Percentiles rank a stretch among this genome's conserved stretches.
These are phyloP conservation scores for Xerocomus potaroensis DNA, from an alignment of 768 basidiomycete genomes.

Conservation along the genomic window DNA sequence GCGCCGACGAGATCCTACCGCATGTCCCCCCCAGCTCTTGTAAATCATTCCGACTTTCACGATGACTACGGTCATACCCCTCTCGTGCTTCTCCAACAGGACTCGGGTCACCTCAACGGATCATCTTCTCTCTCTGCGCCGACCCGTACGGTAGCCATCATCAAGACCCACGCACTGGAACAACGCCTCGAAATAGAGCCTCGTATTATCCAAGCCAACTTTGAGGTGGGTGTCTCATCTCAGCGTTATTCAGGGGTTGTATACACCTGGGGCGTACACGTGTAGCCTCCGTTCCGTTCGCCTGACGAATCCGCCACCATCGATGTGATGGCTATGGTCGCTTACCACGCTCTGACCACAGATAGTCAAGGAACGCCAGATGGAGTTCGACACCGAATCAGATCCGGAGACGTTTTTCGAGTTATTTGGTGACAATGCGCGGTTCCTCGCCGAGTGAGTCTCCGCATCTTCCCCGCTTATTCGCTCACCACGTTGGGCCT, in stretches of 20 bases:
- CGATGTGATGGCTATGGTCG: no score
- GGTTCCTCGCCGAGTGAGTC: constrained; percentile 72
- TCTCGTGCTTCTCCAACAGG: constrained; percentile 2
- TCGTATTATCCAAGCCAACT: constrained; percentile 73
- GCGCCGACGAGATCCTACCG: constrained; percentile 8
- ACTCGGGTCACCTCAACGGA: background rate
- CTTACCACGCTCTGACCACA: constrained; percentile 32
- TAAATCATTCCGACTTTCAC: constrained; percentile 16
- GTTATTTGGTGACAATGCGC: constrained; percentile 74
- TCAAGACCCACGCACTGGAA: constrained; percentile 72
- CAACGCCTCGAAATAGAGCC: constrained; percentile 79
- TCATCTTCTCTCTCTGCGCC: constrained; percentile 7
- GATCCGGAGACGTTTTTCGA: constrained; percentile 78
- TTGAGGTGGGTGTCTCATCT: constrained; percentile 58
- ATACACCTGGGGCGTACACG: background rate
- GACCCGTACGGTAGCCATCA: constrained; percentile 77
- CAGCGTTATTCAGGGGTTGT: constrained; percentile 1
- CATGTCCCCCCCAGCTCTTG: constrained; percentile 19
- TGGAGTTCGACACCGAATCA: constrained; percentile 82
- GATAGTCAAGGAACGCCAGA: constrained; percentile 86
- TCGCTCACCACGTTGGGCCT: constrained; percentile 1
- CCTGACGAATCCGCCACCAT: constrained; percentile 14
- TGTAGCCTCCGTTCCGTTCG: no score
- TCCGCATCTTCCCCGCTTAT: background rate
- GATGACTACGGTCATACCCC: constrained; percentile 6